A percentile compares a stretch with the other conserved stretches of the same genome.
Evolutionary conservation across 2,329 filamentous ascomycete species (phyloP).

Genomic region (Aspergillus thermomutatus): DNA sequence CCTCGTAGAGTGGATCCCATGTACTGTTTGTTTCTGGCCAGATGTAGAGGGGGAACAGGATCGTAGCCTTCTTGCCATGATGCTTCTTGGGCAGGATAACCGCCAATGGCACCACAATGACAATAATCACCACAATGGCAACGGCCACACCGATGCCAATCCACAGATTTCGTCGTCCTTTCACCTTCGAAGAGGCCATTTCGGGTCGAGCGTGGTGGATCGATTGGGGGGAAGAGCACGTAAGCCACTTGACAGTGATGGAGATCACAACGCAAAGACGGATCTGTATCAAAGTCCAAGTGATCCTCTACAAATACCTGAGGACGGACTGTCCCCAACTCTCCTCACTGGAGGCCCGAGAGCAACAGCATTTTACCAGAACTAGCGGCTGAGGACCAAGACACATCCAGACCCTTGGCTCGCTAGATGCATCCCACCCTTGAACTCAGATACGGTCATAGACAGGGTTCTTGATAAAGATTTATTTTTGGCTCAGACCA

Average conservation of each 20-base stretch:
- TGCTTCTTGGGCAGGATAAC: conserved; percentile 7
- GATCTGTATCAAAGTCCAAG: background rate
- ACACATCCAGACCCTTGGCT: background rate
- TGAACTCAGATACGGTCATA: background rate
- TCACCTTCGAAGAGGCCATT: background rate
- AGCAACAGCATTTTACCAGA: background rate
- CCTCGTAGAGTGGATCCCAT: conserved; percentile 22
- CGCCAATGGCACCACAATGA: conserved; percentile 13
- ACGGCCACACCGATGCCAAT: conserved; percentile 5
- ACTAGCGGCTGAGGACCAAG: background rate
- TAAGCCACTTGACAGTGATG: background rate
- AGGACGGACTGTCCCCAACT: background rate
- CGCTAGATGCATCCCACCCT: background rate
- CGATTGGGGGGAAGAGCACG: background rate
- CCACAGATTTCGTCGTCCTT: background rate
- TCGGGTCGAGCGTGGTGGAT: background rate
- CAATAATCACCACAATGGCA: conserved; percentile 11
- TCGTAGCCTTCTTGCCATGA: conserved; percentile 4
- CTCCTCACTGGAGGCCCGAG: background rate
- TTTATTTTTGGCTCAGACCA: background rate
- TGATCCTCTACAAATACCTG: background rate
- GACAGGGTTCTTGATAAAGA: background rate
- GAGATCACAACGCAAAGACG: background rate
- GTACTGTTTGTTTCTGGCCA: conserved; percentile 19
- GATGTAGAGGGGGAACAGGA: conserved; percentile 25